phyloP scores from a whole-genome alignment of 1,284 basidiomycete species.

The Lignosus rhinocerotis region DNA sequence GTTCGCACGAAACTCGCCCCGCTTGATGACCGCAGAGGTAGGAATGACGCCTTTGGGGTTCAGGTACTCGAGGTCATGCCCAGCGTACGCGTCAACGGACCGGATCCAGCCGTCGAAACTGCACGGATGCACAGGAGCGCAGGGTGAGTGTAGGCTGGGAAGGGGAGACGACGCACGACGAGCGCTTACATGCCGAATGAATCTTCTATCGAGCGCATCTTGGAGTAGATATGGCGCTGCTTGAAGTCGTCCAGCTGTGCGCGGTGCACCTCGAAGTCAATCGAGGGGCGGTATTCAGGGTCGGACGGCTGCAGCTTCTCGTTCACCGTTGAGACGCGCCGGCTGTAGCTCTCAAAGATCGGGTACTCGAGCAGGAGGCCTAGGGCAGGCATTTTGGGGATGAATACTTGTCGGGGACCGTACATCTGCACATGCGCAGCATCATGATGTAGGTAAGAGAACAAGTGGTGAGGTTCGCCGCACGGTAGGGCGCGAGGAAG shows the following conservation, averaged over 20 bases:
- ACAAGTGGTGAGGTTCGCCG: not conserved
- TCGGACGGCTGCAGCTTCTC: constrained; percentile 52
- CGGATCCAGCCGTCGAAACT: constrained; percentile 81
- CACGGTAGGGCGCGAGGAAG: not conserved
- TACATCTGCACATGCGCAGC: constrained; percentile 42
- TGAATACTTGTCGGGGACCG: constrained; percentile 76
- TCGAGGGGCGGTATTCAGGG: constrained; percentile 59
- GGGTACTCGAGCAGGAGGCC: constrained; percentile 95
- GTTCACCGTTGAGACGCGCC: constrained; percentile 61
- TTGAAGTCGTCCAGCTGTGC: constrained; percentile 81
- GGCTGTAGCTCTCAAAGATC: constrained; percentile 82
- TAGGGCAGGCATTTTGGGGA: constrained; percentile 96
- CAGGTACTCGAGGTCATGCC: constrained; percentile 68
- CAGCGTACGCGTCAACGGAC: constrained; percentile 66
- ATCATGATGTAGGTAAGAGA: not conserved
- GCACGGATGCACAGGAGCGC: not conserved
- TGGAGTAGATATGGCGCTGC: constrained; percentile 78
- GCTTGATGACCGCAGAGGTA: constrained; percentile 60
- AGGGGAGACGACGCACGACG: not conserved
- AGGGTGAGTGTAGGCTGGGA: not conserved
- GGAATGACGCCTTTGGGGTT: constrained; percentile 75
- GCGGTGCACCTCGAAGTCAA: constrained; percentile 70
- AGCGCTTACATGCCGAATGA: constrained; percentile 72
- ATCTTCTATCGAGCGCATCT: constrained; percentile 84
- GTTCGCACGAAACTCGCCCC: constrained; percentile 56